Evolutionary conservation across 768 basidiomycete genomes (phyloP).

Genomic region (Kwoniella botswanensis): DNA sequence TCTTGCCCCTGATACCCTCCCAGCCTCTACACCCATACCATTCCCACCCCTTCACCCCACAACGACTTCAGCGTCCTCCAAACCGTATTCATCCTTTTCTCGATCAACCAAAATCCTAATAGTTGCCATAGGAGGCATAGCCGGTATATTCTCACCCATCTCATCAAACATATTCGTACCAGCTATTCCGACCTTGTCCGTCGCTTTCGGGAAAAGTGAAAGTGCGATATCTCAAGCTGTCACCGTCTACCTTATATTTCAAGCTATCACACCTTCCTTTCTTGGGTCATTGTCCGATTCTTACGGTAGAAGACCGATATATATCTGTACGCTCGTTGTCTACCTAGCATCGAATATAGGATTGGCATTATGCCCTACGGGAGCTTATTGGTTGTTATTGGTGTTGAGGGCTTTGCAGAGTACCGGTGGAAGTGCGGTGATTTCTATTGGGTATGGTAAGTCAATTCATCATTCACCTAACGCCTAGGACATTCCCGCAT

Average conservation of each 20-base stretch:
- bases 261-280: conserved; percentile 61
- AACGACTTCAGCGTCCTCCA: conserved; percentile 1
- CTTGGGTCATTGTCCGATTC: conserved; percentile 71
- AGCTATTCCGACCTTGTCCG: conserved; percentile 71
- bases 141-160: conserved; percentile 61
- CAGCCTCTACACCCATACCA: not conserved
- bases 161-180: conserved; percentile 81
- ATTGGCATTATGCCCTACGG: conserved; percentile 65
- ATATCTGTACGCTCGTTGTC: conserved; percentile 67
- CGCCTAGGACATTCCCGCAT: conserved; percentile 62
- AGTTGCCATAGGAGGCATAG: conserved; percentile 40
- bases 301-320: conserved; percentile 53
- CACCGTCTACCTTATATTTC: conserved; percentile 68
- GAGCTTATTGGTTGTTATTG: conserved; percentile 77
- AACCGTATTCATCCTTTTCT: conserved; percentile 38
- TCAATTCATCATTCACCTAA: conserved; percentile 64
- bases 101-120: conserved; percentile 34
- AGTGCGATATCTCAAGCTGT: conserved; percentile 81
- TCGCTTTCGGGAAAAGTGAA: conserved; percentile 68
- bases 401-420: conserved; percentile 75
- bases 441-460: conserved; percentile 64
- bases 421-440: conserved; percentile 21
- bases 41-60: conserved; percentile 15
- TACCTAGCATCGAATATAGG: conserved; percentile 71
- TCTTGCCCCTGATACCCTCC: too few species aligned